Evolutionary conservation across 2,329 filamentous ascomycete species (phyloP).

Genomic region (Trichocomaceae sp.): DNA sequence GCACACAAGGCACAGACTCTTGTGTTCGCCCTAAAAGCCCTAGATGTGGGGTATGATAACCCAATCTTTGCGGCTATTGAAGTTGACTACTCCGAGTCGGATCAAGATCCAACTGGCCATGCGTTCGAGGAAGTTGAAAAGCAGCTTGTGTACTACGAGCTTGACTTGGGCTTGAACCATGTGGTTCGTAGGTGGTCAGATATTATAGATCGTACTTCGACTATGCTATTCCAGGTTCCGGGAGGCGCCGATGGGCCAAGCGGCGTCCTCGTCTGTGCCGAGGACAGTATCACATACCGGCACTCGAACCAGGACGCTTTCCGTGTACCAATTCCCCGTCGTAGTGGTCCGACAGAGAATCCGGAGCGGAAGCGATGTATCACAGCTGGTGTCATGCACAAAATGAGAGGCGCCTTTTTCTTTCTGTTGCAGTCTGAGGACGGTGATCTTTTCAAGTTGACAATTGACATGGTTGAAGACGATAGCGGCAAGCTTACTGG

Average conservation of each 20-base stretch:
- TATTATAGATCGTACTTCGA: conserved; percentile 80
- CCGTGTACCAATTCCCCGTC: conserved; percentile 78
- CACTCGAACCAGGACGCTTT: conserved; percentile 91
- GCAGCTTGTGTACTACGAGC: conserved; percentile 90
- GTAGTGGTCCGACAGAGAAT: conserved; percentile 83
- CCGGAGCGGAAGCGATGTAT: conserved; percentile 83
- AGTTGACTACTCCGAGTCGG: conserved; percentile 83
- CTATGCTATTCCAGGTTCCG: conserved; percentile 88
- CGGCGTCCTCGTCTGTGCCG: conserved; percentile 87
- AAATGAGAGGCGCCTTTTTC: conserved; percentile 94
- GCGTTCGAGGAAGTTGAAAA: conserved; percentile 80
- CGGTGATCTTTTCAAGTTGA: conserved; percentile 96
- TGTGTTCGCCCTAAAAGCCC: conserved; percentile 76
- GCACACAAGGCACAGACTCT: conserved; percentile 89
- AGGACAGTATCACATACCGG: conserved; percentile 93
- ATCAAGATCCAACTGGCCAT: conserved; percentile 82
- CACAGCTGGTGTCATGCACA: conserved; percentile 91
- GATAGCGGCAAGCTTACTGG: conserved; percentile 68
- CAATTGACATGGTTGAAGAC: conserved; percentile 82
- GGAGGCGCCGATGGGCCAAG: conserved; percentile 90
- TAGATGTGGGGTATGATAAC: conserved; percentile 96
- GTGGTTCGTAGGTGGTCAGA: conserved; percentile 97
- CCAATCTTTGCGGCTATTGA: conserved; percentile 94
- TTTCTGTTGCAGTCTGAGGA: conserved; percentile 94
- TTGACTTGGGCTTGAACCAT: conserved; percentile 93